A percentile compares a stretch with the other conserved stretches of the same genome.
These are phyloP conservation scores for Mortierella sp. DNA, from an alignment of 371 early-diverging fungal species.

Conservation along the genomic window DNA sequence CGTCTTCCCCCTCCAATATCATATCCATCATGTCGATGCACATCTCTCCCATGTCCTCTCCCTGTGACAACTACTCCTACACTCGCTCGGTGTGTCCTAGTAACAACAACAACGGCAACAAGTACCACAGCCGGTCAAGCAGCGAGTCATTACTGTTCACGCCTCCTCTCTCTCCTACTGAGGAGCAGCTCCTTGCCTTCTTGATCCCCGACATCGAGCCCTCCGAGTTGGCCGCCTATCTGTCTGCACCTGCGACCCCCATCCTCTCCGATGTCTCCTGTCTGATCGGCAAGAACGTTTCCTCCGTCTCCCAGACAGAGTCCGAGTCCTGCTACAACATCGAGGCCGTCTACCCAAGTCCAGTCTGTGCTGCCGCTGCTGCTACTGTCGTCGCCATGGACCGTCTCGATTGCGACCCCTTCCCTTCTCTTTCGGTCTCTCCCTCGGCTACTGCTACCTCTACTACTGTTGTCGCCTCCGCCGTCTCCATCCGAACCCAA, in stretches of 20 bases:
- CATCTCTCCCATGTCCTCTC: conserved; percentile 24
- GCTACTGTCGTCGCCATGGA: conserved; percentile 51
- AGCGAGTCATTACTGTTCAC: conserved; percentile 52
- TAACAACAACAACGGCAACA: conserved; percentile 3
- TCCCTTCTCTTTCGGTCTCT: conserved; percentile 17
- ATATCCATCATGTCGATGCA: conserved; percentile 13
- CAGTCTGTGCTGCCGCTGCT: conserved; percentile 53
- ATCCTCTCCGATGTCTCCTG: conserved; percentile 50
- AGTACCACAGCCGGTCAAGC: conserved; percentile 23
- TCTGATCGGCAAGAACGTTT: conserved; percentile 29
- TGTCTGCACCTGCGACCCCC: conserved; percentile 47
- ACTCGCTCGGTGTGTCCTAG: conserved; percentile 5
- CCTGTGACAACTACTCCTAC: conserved; percentile 1
- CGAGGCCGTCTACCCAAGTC: conserved; percentile 52
- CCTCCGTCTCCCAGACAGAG: conserved; percentile 3
- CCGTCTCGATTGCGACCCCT: conserved; percentile 25
- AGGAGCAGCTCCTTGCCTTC: conserved; percentile 53
- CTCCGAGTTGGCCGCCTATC: conserved; percentile 51
- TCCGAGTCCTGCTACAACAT: conserved; percentile 6
- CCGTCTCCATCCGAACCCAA: neutral
- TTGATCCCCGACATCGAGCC: conserved; percentile 57
- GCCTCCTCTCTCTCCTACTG: conserved; percentile 56
- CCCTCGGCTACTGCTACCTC: neutral
- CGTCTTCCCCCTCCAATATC: neutral
- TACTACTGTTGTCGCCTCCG: neutral